These are phyloP conservation scores for Diaporthe sp. DNA, from an alignment of 2,329 filamentous ascomycete species.

Conservation along the genomic window DNA sequence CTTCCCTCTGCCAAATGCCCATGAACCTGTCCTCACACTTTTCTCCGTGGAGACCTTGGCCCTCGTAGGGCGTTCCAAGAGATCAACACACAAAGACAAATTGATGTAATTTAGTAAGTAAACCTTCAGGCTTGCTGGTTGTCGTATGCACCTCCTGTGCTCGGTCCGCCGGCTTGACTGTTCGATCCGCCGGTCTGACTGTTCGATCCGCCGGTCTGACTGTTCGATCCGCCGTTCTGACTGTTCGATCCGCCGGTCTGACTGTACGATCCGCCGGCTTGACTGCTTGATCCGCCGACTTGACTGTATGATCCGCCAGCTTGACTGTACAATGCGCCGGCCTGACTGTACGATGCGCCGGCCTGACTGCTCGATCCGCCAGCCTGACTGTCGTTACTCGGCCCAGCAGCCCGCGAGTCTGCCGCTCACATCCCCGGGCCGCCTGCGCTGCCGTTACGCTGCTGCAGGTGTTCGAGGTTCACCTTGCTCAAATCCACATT, in stretches of 20 bases:
- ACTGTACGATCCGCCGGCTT: not conserved
- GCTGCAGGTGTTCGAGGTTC: constrained; percentile 35
- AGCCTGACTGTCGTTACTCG: not conserved
- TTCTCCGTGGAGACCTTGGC: not conserved
- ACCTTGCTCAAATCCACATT: constrained; percentile 37
- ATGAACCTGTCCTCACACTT: not conserved
- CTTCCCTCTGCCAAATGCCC: not conserved
- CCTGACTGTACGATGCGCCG: not conserved
- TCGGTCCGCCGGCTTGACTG: not conserved
- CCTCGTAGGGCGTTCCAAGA: not conserved
- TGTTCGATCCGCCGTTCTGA: not conserved
- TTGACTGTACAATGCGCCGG: not conserved
- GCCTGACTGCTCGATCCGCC: not conserved
- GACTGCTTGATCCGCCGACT: too few relatives aligned
- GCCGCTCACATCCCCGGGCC: constrained; percentile 13
- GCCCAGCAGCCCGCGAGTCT: not conserved
- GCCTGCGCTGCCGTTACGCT: constrained; percentile 22
- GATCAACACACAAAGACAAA: too few relatives aligned
- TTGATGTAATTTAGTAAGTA: not conserved
- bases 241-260: not conserved
- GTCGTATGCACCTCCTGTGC: not conserved
- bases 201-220: not conserved
- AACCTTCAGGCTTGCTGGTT: not conserved
- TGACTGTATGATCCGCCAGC: too few relatives aligned
- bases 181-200: not conserved